A percentile compares a stretch with the other conserved stretches of the same genome.
phyloP scores from a whole-genome alignment of 768 basidiomycete genomes.

The Lentinula boryana region DNA sequence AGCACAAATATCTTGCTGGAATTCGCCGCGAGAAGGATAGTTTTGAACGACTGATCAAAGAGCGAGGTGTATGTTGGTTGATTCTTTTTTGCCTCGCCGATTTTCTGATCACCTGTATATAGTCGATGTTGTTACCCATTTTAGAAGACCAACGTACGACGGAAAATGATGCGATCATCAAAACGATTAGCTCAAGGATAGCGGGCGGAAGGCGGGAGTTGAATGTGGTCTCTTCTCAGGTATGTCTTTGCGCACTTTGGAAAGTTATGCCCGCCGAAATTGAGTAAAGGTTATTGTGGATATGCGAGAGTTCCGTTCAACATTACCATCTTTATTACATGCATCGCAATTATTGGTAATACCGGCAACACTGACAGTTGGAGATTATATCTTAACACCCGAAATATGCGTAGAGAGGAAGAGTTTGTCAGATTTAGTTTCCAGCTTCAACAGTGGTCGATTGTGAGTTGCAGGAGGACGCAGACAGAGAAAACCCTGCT shows the following conservation, averaged over 20 bases:
- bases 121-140: slow-evolving; percentile 91
- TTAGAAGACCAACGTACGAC: slow-evolving; percentile 49
- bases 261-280: background rate
- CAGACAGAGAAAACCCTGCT: background rate
- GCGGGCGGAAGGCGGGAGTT: slow-evolving; percentile 79
- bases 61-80: slow-evolving; percentile 68
- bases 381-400: slow-evolving; percentile 93
- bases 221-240: slow-evolving; percentile 59
- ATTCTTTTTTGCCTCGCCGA: background rate
- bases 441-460: slow-evolving; percentile 89
- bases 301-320: slow-evolving; percentile 93
- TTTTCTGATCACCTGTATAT: background rate
- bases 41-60: slow-evolving; percentile 88
- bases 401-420: slow-evolving; percentile 97
- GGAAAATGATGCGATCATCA: slow-evolving; percentile 56
- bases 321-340: slow-evolving; percentile 85
- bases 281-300: slow-evolving; percentile 81
- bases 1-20: slow-evolving; percentile 89
- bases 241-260: slow-evolving; percentile 18
- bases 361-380: slow-evolving; percentile 91
- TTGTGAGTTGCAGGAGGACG: slow-evolving; percentile 51
- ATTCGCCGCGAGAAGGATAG: slow-evolving; percentile 90
- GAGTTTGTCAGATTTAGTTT: slow-evolving; percentile 87
- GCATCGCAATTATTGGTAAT: slow-evolving; percentile 73
- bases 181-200: slow-evolving; percentile 77